Conservation (phyloP, 1,284 basidiomycete species). For the Porphyrellus sp. region DNA sequence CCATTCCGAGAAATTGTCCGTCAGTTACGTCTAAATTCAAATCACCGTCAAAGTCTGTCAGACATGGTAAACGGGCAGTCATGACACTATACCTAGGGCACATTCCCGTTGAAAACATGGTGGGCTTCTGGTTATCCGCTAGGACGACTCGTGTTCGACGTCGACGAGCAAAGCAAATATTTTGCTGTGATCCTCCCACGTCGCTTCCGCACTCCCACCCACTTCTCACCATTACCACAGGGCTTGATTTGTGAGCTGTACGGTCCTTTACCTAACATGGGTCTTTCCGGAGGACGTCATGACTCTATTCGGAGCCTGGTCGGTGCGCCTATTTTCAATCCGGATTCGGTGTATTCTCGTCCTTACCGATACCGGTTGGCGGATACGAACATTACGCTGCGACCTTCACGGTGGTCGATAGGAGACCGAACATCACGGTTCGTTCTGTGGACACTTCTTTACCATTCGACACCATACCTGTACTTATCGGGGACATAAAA, state of each 20-base stretch:
- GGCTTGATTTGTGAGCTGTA: not conserved
- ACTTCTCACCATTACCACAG: too few relatives aligned
- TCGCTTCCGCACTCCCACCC: not conserved
- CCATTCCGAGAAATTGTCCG: too few relatives aligned
- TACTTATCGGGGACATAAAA: too few relatives aligned
- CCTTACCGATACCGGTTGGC: not conserved
- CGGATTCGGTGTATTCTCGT: too few relatives aligned
- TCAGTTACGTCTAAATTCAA: too few relatives aligned
- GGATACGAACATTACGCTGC: not conserved
- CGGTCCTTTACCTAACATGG: not conserved
- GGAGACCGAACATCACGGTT: not conserved
- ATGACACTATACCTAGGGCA: too few relatives aligned
- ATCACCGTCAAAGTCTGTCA: too few relatives aligned
- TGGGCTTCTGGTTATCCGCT: too few relatives aligned
- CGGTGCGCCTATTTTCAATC: not conserved
- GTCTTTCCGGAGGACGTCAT: not conserved
- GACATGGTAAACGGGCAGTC: too few relatives aligned
- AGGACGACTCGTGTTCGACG: too few relatives aligned
- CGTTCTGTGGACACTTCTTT: too few relatives aligned
- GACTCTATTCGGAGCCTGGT: not conserved
- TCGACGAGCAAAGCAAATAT: not conserved
- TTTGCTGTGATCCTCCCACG: not conserved
- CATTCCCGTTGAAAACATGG: too few relatives aligned
- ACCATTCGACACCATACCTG: not conserved
- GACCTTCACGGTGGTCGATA: not conserved